Evolutionary conservation across 352 stramenopile genomes (phyloP).

Genomic region (Pythium plurisporium): DNA sequence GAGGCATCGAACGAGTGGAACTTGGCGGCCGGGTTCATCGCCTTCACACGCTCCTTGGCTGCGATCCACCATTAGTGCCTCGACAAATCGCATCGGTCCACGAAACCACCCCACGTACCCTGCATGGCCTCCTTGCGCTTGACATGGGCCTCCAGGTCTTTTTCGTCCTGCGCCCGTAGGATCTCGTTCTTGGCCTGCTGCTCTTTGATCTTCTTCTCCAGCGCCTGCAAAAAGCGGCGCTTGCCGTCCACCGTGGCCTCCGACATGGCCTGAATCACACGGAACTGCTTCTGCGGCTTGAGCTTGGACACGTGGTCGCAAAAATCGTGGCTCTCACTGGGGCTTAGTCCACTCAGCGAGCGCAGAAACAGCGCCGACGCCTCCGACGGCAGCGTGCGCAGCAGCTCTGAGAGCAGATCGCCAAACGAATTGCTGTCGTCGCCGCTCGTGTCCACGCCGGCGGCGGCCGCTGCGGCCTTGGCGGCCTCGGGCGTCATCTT

Average conservation of each 20-base stretch:
- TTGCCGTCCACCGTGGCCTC: constrained; percentile 75
- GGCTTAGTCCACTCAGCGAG: constrained; percentile 68
- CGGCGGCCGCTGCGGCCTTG: constrained; percentile 13
- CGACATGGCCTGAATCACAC: constrained; percentile 81
- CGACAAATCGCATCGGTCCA: background rate
- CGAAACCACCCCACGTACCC: constrained; percentile 26
- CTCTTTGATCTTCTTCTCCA: constrained; percentile 68
- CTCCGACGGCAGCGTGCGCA: constrained; percentile 66
- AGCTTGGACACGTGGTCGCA: constrained; percentile 70
- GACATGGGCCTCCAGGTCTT: constrained; percentile 59
- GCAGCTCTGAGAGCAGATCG: constrained; percentile 69
- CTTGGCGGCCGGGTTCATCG: constrained; percentile 55
- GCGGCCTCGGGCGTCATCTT: constrained; percentile 21
- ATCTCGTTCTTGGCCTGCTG: constrained; percentile 54
- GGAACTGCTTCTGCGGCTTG: constrained; percentile 81
- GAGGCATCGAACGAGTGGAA: constrained; percentile 74
- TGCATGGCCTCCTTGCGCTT: constrained; percentile 71
- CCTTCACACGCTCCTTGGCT: constrained; percentile 65
- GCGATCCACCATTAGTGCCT: too few relatives aligned
- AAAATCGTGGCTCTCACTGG: constrained; percentile 67
- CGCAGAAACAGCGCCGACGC: constrained; percentile 70
- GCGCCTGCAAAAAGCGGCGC: constrained; percentile 65
- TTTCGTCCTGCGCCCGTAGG: constrained; percentile 46
- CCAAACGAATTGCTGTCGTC: constrained; percentile 48
- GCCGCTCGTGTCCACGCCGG: constrained; percentile 20